These are phyloP conservation scores for Ophiostoma pallidulum DNA, from an alignment of 2,329 filamentous ascomycete genomes.

Conservation along the genomic window DNA sequence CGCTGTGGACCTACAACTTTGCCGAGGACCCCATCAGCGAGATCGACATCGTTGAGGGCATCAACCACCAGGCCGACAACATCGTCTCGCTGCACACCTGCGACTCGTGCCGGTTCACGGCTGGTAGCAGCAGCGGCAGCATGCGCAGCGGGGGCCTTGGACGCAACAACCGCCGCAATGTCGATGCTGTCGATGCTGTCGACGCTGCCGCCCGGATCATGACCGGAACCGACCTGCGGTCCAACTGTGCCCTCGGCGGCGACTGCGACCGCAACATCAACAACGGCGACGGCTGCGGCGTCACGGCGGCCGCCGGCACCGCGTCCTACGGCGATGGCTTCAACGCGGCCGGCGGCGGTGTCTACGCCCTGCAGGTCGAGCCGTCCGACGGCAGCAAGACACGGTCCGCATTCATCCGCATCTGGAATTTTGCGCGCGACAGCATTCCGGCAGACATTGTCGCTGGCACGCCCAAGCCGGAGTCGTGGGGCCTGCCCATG, in stretches of 20 bases:
- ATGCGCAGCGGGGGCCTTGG: neutral
- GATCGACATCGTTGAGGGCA: conserved; percentile 46
- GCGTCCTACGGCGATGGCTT: conserved; percentile 37
- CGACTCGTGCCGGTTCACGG: conserved; percentile 32
- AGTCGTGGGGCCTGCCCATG: conserved; percentile 31
- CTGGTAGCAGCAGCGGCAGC: neutral
- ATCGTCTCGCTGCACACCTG: conserved; percentile 40
- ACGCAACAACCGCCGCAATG: too few relatives aligned
- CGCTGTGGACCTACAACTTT: conserved; percentile 26
- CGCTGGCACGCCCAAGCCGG: conserved; percentile 29
- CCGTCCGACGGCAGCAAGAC: neutral
- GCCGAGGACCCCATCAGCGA: conserved; percentile 41
- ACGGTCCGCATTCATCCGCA: conserved; percentile 27
- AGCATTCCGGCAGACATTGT: conserved; percentile 33
- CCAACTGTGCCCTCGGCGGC: conserved; percentile 17
- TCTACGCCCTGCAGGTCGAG: conserved; percentile 33
- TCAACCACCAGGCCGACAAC: conserved; percentile 34
- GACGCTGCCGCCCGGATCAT: neutral
- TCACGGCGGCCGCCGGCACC: conserved; percentile 12
- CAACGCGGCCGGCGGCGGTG: conserved; percentile 36
- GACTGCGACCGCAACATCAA: conserved; percentile 12
- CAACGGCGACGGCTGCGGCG: conserved; percentile 19
- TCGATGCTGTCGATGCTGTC: too few relatives aligned
- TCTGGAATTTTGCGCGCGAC: conserved; percentile 35
- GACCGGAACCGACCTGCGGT: conserved; percentile 13